Base-by-base conservation (phyloP, 441 rosid species). In the Theobroma grandiflorum region DNA sequence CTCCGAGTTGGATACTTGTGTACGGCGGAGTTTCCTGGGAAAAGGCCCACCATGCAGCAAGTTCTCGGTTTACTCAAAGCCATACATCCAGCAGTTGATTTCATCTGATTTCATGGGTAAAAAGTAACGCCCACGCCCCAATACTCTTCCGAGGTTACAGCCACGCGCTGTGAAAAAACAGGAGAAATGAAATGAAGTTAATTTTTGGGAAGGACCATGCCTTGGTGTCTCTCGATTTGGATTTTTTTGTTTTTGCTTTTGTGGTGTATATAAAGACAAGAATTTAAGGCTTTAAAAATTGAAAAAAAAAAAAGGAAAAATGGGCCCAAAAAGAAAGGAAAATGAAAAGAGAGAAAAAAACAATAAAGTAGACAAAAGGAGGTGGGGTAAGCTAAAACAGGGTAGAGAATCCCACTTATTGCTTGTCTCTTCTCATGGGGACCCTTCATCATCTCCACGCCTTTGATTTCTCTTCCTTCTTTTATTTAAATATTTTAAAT, bases 11-110 rank as follows among this genome's bases (percentile, higher is more conserved):
- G 91, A 33, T 96, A 89, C 75, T 79, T 96, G 45, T 96, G 99
- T 57, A 96, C 99, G 84, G 98, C 97, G 8, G 98, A 94, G 82
- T 62, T 82, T 12, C 86, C 98, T 0, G 87, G 78, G 38, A 94
- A 94, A 84, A 87, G 99, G 70, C 98, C 98, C 65, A 91, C 94
- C 15, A 94, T 93, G 96, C 99, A 94, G 66, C 99, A 96, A 64
- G 97, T 94, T 8, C 75, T 96, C 26, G 99, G 98, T n/a, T 86
- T 92, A 74, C 96, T 94, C 53, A 96, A 93, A 81, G 98, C 93
- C 85, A 85, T 93, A 6, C 94, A 82, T 43, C 84, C 89, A 8
- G 37, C 72, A 2, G 5, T 61, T 0, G 82, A 74, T 11, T 58
- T 72, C 64, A 78, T 63, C 58, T 83, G 72, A 67, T n/a, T 49